Evolutionary conservation across 331 rosid genomes (phyloP).

Genomic region (Prunus yedoensis): DNA sequence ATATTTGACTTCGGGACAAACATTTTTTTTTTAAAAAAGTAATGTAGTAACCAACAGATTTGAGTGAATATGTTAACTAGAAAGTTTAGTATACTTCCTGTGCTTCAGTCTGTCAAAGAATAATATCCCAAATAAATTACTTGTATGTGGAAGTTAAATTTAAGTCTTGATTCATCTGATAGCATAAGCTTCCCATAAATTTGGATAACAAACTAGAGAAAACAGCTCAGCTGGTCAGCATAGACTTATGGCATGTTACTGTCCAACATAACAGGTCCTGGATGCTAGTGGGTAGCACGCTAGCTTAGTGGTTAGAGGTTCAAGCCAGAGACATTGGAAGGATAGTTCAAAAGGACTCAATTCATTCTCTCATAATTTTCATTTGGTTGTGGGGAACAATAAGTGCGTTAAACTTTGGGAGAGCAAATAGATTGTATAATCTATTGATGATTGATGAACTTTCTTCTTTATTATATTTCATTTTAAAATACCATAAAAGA

Average conservation of each 20-base stretch:
- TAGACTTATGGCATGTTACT: not conserved
- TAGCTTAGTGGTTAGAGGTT: not conserved
- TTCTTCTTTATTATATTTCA: no score
- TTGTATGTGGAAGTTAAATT: not conserved
- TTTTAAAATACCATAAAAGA: no score
- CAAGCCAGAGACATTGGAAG: not conserved
- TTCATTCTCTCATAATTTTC: no score
- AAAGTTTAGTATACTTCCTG: not conserved
- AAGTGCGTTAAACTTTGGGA: no score
- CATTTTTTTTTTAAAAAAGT: not conserved
- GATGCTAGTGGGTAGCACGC: not conserved
- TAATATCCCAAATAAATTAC: not conserved
- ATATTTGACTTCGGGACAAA: not conserved
- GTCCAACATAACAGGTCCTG: not conserved
- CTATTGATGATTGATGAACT: no score
- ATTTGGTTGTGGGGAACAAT: no score
- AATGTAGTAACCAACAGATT: not conserved
- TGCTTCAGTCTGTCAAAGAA: no score
- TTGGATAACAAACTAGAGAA: no score
- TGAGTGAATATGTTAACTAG: not conserved
- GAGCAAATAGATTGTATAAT: no score
- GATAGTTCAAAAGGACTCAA: no score
- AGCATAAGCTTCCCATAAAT: no score
- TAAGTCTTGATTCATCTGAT: no score
- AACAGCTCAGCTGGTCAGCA: not conserved